Conservation (phyloP, 2,329 filamentous ascomycete genomes). For the Cercospora beticola region DNA sequence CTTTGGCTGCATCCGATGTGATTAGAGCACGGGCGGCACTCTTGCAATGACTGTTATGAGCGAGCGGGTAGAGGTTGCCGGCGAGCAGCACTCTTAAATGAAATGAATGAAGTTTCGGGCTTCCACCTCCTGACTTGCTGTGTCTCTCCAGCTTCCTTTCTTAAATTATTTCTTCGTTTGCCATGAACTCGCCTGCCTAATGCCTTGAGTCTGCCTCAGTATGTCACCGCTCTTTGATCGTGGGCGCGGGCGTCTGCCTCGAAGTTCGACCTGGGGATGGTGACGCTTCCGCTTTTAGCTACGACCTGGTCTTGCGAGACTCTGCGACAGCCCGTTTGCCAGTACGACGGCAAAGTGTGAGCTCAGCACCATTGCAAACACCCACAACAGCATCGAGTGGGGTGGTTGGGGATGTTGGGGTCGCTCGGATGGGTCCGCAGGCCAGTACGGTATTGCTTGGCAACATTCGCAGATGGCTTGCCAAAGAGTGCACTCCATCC, state of each 20-base stretch:
- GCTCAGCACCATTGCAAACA: background rate
- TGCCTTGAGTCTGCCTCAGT: too few relatives aligned
- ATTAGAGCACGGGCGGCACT: background rate
- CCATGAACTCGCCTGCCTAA: background rate
- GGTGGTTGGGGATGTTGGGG: background rate
- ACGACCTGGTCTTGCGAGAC: background rate
- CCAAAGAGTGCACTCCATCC: background rate
- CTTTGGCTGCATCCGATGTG: background rate
- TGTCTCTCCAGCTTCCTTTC: background rate
- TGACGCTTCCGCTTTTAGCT: background rate
- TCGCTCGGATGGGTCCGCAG: background rate
- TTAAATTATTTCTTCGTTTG: background rate
- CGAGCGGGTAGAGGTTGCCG: background rate
- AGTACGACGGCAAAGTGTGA: background rate
- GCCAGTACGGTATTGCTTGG: background rate
- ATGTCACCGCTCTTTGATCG: background rate
- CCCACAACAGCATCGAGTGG: background rate
- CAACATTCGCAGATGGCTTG: background rate
- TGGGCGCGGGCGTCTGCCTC: background rate
- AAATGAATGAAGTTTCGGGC: background rate
- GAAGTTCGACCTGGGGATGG: background rate
- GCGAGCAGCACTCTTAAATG: slow-evolving; percentile 4
- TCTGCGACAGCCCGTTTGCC: too few relatives aligned
- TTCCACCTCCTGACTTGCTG: background rate
- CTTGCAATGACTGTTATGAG: slow-evolving; percentile 5